Conservation (phyloP, 345 rosid species). For the Rhodomyrtus tomentosa region DNA sequence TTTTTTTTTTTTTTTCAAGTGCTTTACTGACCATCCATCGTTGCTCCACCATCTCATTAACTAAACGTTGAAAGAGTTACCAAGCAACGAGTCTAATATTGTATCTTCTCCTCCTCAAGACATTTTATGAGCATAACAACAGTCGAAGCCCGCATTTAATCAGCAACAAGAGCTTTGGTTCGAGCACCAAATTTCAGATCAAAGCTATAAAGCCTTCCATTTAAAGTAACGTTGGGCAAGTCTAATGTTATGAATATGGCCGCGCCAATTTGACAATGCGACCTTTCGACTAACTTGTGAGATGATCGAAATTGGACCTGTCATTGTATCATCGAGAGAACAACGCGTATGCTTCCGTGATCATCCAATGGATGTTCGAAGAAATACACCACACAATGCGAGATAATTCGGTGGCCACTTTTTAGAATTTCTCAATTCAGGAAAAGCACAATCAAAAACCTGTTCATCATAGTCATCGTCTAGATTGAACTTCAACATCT, state of each 20-base stretch:
- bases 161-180: background rate
- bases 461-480: background rate
- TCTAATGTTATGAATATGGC: background rate
- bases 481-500: background rate
- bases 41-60: background rate
- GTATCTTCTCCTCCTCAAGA: background rate
- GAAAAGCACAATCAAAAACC: background rate
- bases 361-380: background rate
- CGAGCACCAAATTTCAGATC: background rate
- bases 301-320: background rate
- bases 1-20: no score
- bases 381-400: background rate
- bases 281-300: background rate
- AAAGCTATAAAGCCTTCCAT: background rate
- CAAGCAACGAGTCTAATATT: background rate
- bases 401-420: background rate
- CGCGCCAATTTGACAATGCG: background rate
- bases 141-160: background rate
- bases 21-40: background rate
- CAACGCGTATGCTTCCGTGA: background rate
- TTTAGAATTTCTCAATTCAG: background rate
- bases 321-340: background rate
- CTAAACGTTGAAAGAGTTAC: background rate
- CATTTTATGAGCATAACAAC: background rate
- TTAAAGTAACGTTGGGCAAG: background rate